A percentile compares a stretch with the other conserved stretches of the same genome.
These are phyloP conservation scores for Populus ilicifolia DNA, from an alignment of 345 rosid genomes.

Conservation along the genomic window DNA sequence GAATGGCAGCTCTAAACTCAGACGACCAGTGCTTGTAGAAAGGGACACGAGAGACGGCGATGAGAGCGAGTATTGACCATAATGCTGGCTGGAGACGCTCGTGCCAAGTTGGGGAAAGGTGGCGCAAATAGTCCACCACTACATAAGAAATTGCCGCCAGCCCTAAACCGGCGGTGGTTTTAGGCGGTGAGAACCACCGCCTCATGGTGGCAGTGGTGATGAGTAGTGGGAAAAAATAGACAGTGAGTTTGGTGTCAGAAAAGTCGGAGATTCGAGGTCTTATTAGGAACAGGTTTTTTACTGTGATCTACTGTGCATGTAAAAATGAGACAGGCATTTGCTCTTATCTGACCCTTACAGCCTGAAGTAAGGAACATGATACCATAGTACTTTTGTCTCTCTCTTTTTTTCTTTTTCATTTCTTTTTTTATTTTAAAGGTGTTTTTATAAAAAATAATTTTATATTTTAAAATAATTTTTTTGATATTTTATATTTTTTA, in stretches of 20 bases:
- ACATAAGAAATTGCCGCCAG: constrained; percentile 76
- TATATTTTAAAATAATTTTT: no score
- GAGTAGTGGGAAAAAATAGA: neutral
- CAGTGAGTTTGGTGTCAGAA: neutral
- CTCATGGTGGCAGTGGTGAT: neutral
- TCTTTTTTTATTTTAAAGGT: no score
- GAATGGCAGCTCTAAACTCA: constrained; percentile 67
- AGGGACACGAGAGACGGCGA: constrained; percentile 67
- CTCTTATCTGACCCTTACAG: no score
- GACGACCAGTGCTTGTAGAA: constrained; percentile 79
- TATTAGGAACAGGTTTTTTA: neutral
- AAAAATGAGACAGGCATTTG: neutral
- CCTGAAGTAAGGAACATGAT: no score
- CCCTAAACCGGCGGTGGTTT: constrained; percentile 59
- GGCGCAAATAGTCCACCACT: constrained; percentile 75
- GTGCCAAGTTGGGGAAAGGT: constrained; percentile 78
- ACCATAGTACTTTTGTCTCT: no score
- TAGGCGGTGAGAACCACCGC: constrained; percentile 1
- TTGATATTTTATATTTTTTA: no score
- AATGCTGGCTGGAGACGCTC: constrained; percentile 73
- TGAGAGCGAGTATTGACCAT: constrained; percentile 61
- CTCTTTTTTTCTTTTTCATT: no score
- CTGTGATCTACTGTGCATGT: neutral
- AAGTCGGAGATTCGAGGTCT: neutral
- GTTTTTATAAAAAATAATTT: no score